Evolutionary conservation across 2,329 filamentous ascomycete genomes (phyloP), one percentile per base, ranked within the genome.

Genomic region (Plenodomus biglobosus): DNA sequence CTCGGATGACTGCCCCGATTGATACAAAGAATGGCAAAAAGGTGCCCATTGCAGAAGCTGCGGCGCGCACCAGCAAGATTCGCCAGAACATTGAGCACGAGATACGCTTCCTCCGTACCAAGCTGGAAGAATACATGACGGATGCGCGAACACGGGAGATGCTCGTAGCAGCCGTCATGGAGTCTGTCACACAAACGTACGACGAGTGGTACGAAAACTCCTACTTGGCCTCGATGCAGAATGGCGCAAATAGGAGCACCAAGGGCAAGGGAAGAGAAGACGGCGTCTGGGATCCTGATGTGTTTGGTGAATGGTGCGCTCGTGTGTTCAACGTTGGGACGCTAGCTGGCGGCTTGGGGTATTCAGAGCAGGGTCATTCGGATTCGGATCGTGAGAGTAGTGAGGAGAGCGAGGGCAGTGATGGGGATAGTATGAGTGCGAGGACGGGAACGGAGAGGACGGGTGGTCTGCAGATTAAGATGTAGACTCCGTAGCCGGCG

Each of bases 71-170:
- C 1, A 69, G 72, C 22, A 77, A 77, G 21, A 77, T 83, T 2
- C 76, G 81, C 38, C 75, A 75, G 22, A 75, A 76, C 6, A 77
- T 85, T 4, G 80, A 85, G 65, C 80, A 79, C 44, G 81, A 86
- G 55, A 79, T 83, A 0, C 78, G 77, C 0, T 73, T 76, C 21
- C 66, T 87, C 8, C 74, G 85, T 2, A 70, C 70, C 16, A 81
- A 84, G 48, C 62, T 87, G 18, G 79, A 80, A 44, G 81, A 82
- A 49, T 87, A 85, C 62, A 75, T 87, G n/a, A 79, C 83, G 18
- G 85, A 87, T 62, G 70, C 73, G n/a, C 75, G 84, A 20, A 86
- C 84, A 48, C 78, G 80, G 47, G 85, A 87, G 65, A 87, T 85
- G 22, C 75, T 87, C 8, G 82, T 86, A 3, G 82, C 80, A 13